Conservation (phyloP, 2,329 filamentous ascomycete species). For the Venturia aucupariae region DNA sequence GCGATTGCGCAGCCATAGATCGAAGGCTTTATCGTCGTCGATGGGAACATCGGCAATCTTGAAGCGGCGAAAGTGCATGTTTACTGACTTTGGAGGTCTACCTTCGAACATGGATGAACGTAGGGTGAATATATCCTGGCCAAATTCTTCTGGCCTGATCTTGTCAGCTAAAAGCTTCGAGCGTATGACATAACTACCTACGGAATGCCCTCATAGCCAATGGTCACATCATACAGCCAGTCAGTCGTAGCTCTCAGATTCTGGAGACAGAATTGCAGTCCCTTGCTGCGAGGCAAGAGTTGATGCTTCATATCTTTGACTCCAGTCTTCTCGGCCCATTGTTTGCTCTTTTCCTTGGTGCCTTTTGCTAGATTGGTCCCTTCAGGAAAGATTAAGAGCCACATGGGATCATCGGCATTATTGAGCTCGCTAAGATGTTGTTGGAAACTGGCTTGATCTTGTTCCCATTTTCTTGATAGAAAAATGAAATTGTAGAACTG, state of each 20-base stretch:
- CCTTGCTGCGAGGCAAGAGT: conserved; percentile 71
- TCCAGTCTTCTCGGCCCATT: conserved; percentile 69
- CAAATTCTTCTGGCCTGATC: conserved; percentile 48
- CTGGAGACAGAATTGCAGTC: conserved; percentile 68
- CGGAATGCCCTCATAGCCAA: conserved; percentile 90
- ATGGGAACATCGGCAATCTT: conserved; percentile 71
- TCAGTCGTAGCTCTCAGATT: conserved; percentile 67
- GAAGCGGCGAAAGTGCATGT: conserved; percentile 93
- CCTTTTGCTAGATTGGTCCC: conserved; percentile 72
- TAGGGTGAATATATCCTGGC: conserved; percentile 85
- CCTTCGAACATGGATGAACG: conserved; percentile 83
- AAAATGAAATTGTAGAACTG: conserved; percentile 87
- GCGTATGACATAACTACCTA: conserved; percentile 41
- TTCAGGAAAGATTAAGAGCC: conserved; percentile 80
- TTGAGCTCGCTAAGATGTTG: conserved; percentile 64
- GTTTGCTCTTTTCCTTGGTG: conserved; percentile 59
- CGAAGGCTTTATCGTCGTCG: conserved; percentile 63
- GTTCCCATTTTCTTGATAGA: conserved; percentile 79
- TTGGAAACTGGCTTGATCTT: conserved; percentile 66
- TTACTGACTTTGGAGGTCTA: conserved; percentile 84
- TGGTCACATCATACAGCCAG: conserved; percentile 86
- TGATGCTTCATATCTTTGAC: conserved; percentile 64
- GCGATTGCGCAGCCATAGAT: conserved; percentile 71
- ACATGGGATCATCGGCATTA: conserved; percentile 67
- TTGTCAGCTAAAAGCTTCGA: neutral